Evolutionary conservation across 2,329 filamentous ascomycete species (phyloP).

Genomic region (Penicillium expansum): DNA sequence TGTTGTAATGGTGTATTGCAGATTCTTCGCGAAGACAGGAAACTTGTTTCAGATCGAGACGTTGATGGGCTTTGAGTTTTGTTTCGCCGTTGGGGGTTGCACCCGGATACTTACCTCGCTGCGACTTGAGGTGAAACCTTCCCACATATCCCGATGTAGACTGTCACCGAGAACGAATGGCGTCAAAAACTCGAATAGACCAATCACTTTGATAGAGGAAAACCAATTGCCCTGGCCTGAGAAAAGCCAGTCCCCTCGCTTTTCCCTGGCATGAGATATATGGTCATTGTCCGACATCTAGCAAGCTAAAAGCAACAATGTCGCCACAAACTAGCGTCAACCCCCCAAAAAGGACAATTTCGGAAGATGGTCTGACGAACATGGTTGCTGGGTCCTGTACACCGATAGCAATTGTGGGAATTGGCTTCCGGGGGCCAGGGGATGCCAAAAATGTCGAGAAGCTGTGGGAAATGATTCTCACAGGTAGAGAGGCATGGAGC

Average conservation of each 20-base stretch:
- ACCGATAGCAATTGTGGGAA: slow-evolving; percentile 29
- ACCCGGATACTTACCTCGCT: slow-evolving; percentile 7
- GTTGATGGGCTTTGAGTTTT: neutral
- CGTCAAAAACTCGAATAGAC: neutral
- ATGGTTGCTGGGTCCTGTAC: slow-evolving; percentile 6
- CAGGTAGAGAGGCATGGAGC: slow-evolving; percentile 21
- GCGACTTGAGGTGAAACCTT: neutral
- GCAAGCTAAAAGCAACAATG: neutral
- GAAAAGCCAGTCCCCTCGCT: neutral
- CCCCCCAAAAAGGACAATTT: neutral
- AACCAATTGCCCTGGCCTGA: neutral
- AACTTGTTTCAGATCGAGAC: slow-evolving; percentile 2
- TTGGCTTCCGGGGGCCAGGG: slow-evolving; percentile 26
- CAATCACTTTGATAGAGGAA: neutral
- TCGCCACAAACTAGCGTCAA: neutral
- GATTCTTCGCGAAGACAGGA: neutral
- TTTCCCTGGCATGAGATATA: neutral
- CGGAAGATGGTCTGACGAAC: slow-evolving; percentile 1
- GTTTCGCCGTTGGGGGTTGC: slow-evolving; percentile 7
- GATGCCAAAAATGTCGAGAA: slow-evolving; percentile 19
- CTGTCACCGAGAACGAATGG: neutral
- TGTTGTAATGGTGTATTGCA: neutral
- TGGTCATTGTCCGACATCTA: neutral
- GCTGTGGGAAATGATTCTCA: slow-evolving; percentile 26
- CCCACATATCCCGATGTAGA: neutral